phyloP scores from a whole-genome alignment of 345 rosid genomes.

The Carallia brachiata region DNA sequence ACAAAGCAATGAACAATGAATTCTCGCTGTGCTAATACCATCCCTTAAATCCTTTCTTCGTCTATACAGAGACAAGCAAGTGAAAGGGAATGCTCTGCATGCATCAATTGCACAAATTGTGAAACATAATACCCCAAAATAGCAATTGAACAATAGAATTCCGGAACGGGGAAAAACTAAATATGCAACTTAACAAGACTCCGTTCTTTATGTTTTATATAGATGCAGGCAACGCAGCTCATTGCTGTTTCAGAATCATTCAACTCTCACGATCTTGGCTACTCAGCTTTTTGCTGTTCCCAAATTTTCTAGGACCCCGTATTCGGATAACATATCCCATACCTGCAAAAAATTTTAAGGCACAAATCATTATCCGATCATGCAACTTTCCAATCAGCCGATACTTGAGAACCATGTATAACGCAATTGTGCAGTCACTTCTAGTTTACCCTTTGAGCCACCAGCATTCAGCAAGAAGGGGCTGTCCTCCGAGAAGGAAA shows the following conservation, averaged over 20 bases:
- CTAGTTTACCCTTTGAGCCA: constrained; percentile 83
- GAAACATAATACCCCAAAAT: too few species aligned
- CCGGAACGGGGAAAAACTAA: too few species aligned
- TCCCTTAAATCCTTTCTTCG: too few species aligned
- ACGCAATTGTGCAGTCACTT: constrained; percentile 44
- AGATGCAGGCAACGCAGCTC: not conserved
- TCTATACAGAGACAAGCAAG: too few species aligned
- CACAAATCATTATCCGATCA: not conserved
- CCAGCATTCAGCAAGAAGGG: constrained; percentile 89
- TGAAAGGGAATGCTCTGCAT: too few species aligned
- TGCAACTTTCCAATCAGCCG: not conserved
- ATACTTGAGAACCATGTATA: too few species aligned
- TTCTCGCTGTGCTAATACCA: too few species aligned
- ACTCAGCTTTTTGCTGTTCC: constrained; percentile 24
- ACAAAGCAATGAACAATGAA: too few species aligned
- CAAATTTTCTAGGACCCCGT: constrained; percentile 47
- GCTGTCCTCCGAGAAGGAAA: constrained; percentile 68
- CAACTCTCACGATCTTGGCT: constrained; percentile 5
- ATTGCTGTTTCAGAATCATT: not conserved
- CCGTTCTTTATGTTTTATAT: not conserved
- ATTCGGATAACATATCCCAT: constrained; percentile 72
- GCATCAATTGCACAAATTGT: too few species aligned
- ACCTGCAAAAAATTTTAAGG: constrained; percentile 42
- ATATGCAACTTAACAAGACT: constrained; percentile 2
- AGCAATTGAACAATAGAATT: too few species aligned